Percentiles rank a stretch among this genome's conserved stretches.
These are phyloP conservation scores for Alternaria rosae DNA, from an alignment of 2,329 filamentous ascomycete species.

Conservation along the genomic window DNA sequence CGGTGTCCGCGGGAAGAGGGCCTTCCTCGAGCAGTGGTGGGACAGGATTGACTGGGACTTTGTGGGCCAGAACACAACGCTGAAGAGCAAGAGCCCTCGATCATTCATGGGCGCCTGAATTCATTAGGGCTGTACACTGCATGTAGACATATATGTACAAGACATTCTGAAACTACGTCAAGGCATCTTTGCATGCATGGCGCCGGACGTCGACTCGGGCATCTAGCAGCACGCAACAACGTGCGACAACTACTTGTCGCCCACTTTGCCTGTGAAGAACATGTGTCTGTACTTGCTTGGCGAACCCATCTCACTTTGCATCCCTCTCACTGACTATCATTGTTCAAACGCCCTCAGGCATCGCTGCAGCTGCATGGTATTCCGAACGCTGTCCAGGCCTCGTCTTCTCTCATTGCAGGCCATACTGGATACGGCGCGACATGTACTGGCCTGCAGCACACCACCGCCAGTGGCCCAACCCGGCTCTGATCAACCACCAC, in stretches of 20 bases:
- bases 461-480: neutral
- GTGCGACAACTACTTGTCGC: neutral
- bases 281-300: slow-evolving; percentile 6
- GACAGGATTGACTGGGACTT: slow-evolving; percentile 81
- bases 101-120: neutral
- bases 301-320: slow-evolving; percentile 1
- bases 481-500: slow-evolving; percentile 1
- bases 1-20: slow-evolving; percentile 75
- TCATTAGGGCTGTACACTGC: slow-evolving; percentile 19
- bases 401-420: neutral
- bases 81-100: slow-evolving; percentile 1
- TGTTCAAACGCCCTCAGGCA: neutral
- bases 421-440: neutral
- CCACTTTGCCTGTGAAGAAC: neutral
- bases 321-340: neutral
- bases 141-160: slow-evolving; percentile 30
- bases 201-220: neutral
- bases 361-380: neutral
- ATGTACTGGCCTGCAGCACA: neutral
- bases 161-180: slow-evolving; percentile 12
- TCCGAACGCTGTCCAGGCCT: neutral
- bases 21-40: slow-evolving; percentile 87
- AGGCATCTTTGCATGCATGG: neutral
- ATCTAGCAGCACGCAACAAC: neutral
- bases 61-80: slow-evolving; percentile 57